These are phyloP conservation scores for Scutellaria minor DNA, from an alignment of 257 asterid species.

Conservation along the genomic window DNA sequence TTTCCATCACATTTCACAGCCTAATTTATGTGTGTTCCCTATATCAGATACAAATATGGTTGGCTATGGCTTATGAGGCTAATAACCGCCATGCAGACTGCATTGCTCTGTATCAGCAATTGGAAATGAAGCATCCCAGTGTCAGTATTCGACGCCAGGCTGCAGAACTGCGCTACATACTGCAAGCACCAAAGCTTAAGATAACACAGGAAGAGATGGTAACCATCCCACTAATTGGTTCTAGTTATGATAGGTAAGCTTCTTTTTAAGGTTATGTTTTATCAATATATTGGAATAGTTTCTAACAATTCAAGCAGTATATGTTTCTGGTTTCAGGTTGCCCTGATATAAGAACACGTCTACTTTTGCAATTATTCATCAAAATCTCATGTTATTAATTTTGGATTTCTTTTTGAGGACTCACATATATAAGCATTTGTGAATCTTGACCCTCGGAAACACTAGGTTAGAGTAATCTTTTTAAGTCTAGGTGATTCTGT, in stretches of 20 bases:
- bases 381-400: neutral
- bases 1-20: neutral
- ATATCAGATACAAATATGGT: constrained; percentile 95
- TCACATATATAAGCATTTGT: too few species aligned
- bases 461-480: neutral
- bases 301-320: neutral
- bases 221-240: constrained; percentile 92
- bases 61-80: constrained; percentile 99
- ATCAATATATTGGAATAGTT: constrained; percentile 1
- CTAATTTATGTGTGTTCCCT: constrained; percentile 8
- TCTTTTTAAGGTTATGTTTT: constrained; percentile 3
- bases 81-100: constrained; percentile 92
- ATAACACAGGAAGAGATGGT: constrained; percentile 99
- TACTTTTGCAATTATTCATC: neutral
- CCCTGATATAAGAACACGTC: neutral
- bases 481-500: neutral
- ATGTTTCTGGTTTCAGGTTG: neutral
- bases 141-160: constrained; percentile 92
- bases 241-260: constrained; percentile 89
- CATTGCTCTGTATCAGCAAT: constrained; percentile 75
- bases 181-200: constrained; percentile 97
- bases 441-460: too few species aligned
- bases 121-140: constrained; percentile 84
- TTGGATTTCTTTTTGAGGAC: neutral
- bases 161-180: constrained; percentile 81